Conservation (phyloP, 129 eudicot species). For the Saposhnikovia divaricata region DNA sequence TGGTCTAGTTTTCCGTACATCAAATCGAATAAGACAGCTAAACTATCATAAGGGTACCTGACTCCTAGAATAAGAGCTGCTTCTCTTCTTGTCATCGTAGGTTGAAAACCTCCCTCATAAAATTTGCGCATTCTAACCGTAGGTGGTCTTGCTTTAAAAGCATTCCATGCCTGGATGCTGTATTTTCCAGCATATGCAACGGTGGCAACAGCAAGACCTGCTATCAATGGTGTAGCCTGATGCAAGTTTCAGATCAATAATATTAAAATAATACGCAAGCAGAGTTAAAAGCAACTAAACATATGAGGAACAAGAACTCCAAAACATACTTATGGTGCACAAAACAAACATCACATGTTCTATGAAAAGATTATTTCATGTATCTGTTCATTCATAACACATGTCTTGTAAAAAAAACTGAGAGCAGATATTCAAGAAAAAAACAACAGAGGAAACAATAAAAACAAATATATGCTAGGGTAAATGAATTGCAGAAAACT, state of each 20-base stretch:
- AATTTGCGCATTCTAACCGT: conserved; percentile 57
- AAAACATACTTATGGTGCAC: neutral
- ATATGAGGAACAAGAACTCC: neutral
- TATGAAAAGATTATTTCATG: neutral
- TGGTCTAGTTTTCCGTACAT: neutral
- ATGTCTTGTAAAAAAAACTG: neutral
- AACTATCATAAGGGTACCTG: conserved; percentile 30
- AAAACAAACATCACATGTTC: neutral
- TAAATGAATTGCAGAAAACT: neutral
- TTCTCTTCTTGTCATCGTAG: conserved; percentile 85
- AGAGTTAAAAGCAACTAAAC: neutral
- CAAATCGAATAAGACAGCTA: neutral
- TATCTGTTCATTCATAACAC: neutral
- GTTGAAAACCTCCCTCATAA: conserved; percentile 90
- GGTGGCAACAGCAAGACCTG: conserved; percentile 79
- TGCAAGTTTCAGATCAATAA: conserved; percentile 6
- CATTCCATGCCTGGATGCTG: conserved; percentile 74
- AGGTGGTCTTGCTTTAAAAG: conserved; percentile 82
- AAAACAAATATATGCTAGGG: neutral
- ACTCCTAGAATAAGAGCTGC: conserved; percentile 97
- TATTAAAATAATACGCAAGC: neutral
- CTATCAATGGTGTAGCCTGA: conserved; percentile 57
- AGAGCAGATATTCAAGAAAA: neutral
- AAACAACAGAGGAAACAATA: neutral
- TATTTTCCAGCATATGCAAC: conserved; percentile 73